These are phyloP conservation scores for Leptodontidium sp. DNA, from an alignment of 2,329 filamentous ascomycete species.

Conservation along the genomic window DNA sequence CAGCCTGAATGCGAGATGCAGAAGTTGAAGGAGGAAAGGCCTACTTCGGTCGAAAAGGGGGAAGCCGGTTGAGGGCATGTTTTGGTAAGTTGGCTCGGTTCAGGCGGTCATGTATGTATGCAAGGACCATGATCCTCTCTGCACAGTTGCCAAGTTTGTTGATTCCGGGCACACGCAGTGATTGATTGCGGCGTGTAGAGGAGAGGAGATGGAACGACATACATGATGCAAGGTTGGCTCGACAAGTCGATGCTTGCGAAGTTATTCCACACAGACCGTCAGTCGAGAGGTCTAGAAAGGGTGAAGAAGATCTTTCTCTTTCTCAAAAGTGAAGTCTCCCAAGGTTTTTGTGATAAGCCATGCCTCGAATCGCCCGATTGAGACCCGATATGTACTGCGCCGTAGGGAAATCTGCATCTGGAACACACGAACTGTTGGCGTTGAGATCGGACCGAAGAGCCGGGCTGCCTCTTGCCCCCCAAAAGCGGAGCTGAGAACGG, in stretches of 20 bases:
- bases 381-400: constrained; percentile 21
- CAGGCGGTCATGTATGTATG: constrained; percentile 13
- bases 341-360: not conserved
- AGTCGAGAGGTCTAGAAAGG: not conserved
- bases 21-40: not conserved
- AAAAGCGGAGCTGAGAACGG: constrained; percentile 10
- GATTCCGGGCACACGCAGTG: not conserved
- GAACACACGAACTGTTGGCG: constrained; percentile 10
- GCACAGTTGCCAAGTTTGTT: constrained; percentile 16
- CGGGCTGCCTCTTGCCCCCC: not conserved
- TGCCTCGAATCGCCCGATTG: constrained; percentile 11
- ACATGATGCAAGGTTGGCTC: constrained; percentile 19
- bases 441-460: constrained; percentile 19
- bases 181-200: constrained; percentile 4
- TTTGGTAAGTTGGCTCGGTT: constrained; percentile 1
- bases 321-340: not conserved
- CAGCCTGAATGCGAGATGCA: constrained; percentile 17
- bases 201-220: not conserved
- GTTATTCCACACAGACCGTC: constrained; percentile 8
- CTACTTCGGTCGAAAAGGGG: not conserved
- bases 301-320: not conserved
- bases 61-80: not conserved
- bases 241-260: not conserved
- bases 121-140: constrained; percentile 12
- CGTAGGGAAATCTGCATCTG: constrained; percentile 15